Evolutionary conservation across 176 grass and related monocot species (phyloP).

Genomic region (Olyra latifolia): DNA sequence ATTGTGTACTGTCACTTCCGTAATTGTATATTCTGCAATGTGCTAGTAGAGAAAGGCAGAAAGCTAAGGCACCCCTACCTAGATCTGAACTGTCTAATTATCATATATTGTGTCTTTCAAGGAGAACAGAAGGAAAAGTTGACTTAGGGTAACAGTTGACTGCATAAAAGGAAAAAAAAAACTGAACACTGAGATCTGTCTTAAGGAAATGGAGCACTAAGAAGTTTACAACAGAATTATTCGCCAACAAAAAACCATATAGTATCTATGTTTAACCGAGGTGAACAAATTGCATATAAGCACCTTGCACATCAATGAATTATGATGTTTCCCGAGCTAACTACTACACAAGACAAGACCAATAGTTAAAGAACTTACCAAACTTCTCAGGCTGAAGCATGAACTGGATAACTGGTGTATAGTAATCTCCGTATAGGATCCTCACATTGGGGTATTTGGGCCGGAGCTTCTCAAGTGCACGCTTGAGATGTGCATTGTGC

Average conservation of each 20-base stretch:
- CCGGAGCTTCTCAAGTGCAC: slow-evolving; percentile 59
- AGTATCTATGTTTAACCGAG: neutral
- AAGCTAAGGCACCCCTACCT: slow-evolving; percentile 5
- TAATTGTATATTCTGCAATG: slow-evolving; percentile 13
- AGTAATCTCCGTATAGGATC: slow-evolving; percentile 89
- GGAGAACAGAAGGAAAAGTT: slow-evolving; percentile 10
- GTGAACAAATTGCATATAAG: neutral
- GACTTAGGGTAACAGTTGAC: slow-evolving; percentile 8
- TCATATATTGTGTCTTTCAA: slow-evolving; percentile 40
- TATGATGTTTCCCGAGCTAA: slow-evolving; percentile 16
- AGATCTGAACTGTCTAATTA: slow-evolving; percentile 40
- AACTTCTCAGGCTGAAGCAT: slow-evolving; percentile 62
- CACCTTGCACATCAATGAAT: neutral
- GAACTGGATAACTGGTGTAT: slow-evolving; percentile 79
- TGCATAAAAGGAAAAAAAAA: slow-evolving; percentile 3
- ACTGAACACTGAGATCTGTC: slow-evolving; percentile 5
- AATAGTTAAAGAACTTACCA: slow-evolving; percentile 53
- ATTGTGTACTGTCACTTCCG: slow-evolving; percentile 1
- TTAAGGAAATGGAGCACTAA: neutral
- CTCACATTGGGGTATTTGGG: slow-evolving; percentile 58
- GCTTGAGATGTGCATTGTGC: slow-evolving; percentile 72
- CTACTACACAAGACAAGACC: slow-evolving; percentile 27
- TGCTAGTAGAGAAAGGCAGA: slow-evolving; percentile 1
- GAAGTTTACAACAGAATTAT: slow-evolving; percentile 6
- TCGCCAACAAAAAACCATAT: neutral